Percentiles rank a stretch among this genome's conserved stretches.
Conservation (phyloP, 2,329 filamentous ascomycete species). For the Elsinoe fawcettii region DNA sequence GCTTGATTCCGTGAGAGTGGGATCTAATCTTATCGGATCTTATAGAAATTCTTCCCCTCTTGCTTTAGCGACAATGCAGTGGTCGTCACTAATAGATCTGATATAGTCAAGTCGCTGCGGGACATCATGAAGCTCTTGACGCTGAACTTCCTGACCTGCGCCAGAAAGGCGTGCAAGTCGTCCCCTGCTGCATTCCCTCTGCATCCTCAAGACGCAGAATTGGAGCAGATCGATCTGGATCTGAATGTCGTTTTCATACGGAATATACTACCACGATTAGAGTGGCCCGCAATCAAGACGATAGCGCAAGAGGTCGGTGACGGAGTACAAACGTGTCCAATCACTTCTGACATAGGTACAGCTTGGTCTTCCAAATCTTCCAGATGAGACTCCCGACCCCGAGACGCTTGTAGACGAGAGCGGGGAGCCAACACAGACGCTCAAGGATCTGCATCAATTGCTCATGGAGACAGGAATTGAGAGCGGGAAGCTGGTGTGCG, state of each 20-base stretch:
- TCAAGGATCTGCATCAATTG: conserved; percentile 71
- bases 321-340: no score
- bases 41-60: not conserved
- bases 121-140: conserved; percentile 87
- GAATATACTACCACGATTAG: conserved; percentile 78
- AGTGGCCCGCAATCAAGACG: conserved; percentile 73
- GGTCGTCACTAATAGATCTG: not conserved
- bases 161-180: conserved; percentile 87
- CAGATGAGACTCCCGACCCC: conserved; percentile 33
- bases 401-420: conserved; percentile 43
- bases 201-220: conserved; percentile 84
- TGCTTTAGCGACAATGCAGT: not conserved
- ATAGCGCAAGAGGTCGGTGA: conserved; percentile 64
- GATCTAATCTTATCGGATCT: conserved; percentile 13
- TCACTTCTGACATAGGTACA: conserved; percentile 31
- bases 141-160: conserved; percentile 93
- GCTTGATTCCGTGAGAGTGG: not conserved
- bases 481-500: conserved; percentile 84
- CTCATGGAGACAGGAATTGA: conserved; percentile 84
- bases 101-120: not conserved
- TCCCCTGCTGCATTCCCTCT: conserved; percentile 75
- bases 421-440: conserved; percentile 56
- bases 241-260: conserved; percentile 71
- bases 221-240: conserved; percentile 76
- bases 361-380: conserved; percentile 72